phyloP scores from a whole-genome alignment of 495 filamentous ascomycete species.

The Penicillium silybi region DNA sequence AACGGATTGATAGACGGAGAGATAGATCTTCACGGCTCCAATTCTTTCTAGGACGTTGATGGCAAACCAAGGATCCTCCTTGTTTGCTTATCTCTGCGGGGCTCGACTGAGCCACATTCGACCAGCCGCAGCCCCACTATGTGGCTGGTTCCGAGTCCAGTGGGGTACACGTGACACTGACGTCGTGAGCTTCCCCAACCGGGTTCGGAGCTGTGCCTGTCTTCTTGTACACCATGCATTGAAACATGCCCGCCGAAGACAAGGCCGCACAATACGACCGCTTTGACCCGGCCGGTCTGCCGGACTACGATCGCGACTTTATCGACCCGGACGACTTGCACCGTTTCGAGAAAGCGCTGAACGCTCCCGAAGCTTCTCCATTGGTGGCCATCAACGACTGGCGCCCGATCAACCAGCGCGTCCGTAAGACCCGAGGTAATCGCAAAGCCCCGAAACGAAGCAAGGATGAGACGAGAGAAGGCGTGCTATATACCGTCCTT shows the following conservation, averaged over 20 bases:
- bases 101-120: not conserved
- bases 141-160: not conserved
- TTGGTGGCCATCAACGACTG: slow-evolving; percentile 79
- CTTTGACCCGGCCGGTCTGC: slow-evolving; percentile 47
- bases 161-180: slow-evolving; percentile 22
- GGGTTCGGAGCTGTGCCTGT: slow-evolving; percentile 10
- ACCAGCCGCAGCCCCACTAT: slow-evolving; percentile 9
- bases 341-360: slow-evolving; percentile 49
- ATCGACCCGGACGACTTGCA: slow-evolving; percentile 51
- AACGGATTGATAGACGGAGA: not conserved
- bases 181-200: slow-evolving; percentile 22
- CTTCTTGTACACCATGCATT: slow-evolving; percentile 25
- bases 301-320: slow-evolving; percentile 65
- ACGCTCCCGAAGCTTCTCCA: slow-evolving; percentile 44
- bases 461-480: slow-evolving; percentile 91
- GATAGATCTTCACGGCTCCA: not conserved
- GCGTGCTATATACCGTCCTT: slow-evolving; percentile 78
- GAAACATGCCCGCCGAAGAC: slow-evolving; percentile 33
- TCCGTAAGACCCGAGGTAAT: slow-evolving; percentile 46
- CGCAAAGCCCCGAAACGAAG: slow-evolving; percentile 49
- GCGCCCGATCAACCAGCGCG: slow-evolving; percentile 69
- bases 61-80: no score
- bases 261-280: slow-evolving; percentile 22
- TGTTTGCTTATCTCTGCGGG: no score
- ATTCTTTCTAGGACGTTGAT: not conserved